These are phyloP conservation scores for Triticum aestivum DNA, from an alignment of 176 grass and related monocot genomes.

Conservation along the genomic window IWGSC_CS_RefSeq_v2.1 NC_057796.1:389396589-389397088, in stretches of 20 bases:
- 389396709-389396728: too few relatives aligned
- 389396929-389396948: not conserved
- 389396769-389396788: not conserved
- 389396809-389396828: not conserved
- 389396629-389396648: not conserved
- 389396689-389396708: too few relatives aligned
- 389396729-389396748: too few relatives aligned
- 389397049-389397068: constrained; percentile 74
- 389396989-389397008: constrained; percentile 13
- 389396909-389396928: not conserved
- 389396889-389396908: not conserved
- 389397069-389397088: constrained; percentile 86
- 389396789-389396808: not conserved
- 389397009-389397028: constrained; percentile 5
- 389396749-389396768: constrained; percentile 10
- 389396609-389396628: not conserved
- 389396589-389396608: not conserved
- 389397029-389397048: constrained; percentile 23
- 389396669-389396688: too few relatives aligned
- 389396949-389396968: constrained; percentile 9
- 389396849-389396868: constrained; percentile 1
- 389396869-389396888: not conserved
- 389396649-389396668: not conserved
- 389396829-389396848: not conserved
- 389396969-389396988: constrained; percentile 11